Base-by-base conservation (phyloP, 331 rosid genomes). In the Telfairia occidentalis region DNA sequence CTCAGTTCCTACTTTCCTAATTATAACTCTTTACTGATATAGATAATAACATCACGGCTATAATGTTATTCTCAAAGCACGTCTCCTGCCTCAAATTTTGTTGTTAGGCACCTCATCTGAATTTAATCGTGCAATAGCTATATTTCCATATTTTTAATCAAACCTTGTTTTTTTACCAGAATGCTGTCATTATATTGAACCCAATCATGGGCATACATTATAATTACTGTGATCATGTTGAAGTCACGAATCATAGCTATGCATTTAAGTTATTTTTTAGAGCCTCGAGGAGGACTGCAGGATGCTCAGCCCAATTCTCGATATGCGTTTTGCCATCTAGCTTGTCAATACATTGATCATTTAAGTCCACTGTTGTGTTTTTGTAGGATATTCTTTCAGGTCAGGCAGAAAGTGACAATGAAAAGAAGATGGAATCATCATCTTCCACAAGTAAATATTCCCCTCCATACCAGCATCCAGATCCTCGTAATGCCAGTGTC, bases 301-400 rank as follows among this genome's bases (percentile, higher is more conserved):
- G 67, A 59, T 37, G 4, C 28, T 63, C 16, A 0, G 46, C 9
- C 19, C 72, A 19, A 35, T 64, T 35, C 24, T 18, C 18, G n/a
- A 64, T 19, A 9, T 11, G 30, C 3, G 24, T 64, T 26, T 24
- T 69, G 21, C 18, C 24, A 24, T 69, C 35, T 43, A 12, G 55
- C 23, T 69, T 69, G 37, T 69, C 57, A 46, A 46, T n/a, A 46
- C 18, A 16, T 30, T 18, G 75, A 3, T 48, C 59, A 29, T 48
- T 46, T 29, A 71, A 26, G 45, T 49, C 29, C 19, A 19, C 12
- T 18, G 7, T 48, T 30, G n/a, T 71, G 38, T 2, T 48, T 48
- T 48, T 16, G 76, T 88, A 92, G 96, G 92, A 85, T n/a, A 1
- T 78, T 74, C 52, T 60, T 58, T 69, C 71, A 75, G 83, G 78